Base-by-base conservation (phyloP, 179 eudicot genomes). In the Corrigiola litoralis region DNA sequence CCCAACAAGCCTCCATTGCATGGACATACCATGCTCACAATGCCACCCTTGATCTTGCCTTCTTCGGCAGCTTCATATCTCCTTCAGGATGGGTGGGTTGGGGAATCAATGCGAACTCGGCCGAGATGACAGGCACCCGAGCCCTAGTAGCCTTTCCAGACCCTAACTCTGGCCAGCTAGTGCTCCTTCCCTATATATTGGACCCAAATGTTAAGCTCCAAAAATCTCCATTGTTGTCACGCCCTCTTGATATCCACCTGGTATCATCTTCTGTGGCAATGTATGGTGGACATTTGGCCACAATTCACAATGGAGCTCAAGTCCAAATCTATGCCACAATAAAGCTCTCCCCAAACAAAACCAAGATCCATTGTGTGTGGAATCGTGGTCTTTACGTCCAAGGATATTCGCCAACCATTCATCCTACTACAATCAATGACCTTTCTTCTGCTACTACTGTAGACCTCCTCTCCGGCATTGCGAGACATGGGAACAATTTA, bases 361-460 rank as follows among this genome's bases (percentile, higher is more conserved):
- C 95, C 31, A 87, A 82, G 72, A 79, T 92, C 47, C 86, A 92
- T 58, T 65, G 72, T 54, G 86, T 90, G 1, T 92, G 98, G 98
- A 92, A 92, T 67, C 82, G 95, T 1, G 98, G 98, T 2, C 69
- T 92, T 17, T 92, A 92, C 50, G 96, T 90, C 61, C 98, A 92
- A 79, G 96, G 98, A 20, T 90, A 92, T 75, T 92, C 98, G 54
- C 98, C 98, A 0, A 87, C 98, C 5, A 92, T 92, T 44, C 98
- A 92, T 33, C 95, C 95, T 4, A 92, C 95, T 4, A 74, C 90
- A 0, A 40, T 75, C 4, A 81, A 71, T 52, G 98, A 92, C 67
- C 86, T 92, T 1, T 79, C 96, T 14, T 87, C 96, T 1, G 53
- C 73, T 1, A 48, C 90, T 29, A 92, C 98, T 10, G 46, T 92